Evolutionary conservation across 805 yeast genomes (phyloP).

Genomic region (Zygosaccharomyces bailii): DNA sequence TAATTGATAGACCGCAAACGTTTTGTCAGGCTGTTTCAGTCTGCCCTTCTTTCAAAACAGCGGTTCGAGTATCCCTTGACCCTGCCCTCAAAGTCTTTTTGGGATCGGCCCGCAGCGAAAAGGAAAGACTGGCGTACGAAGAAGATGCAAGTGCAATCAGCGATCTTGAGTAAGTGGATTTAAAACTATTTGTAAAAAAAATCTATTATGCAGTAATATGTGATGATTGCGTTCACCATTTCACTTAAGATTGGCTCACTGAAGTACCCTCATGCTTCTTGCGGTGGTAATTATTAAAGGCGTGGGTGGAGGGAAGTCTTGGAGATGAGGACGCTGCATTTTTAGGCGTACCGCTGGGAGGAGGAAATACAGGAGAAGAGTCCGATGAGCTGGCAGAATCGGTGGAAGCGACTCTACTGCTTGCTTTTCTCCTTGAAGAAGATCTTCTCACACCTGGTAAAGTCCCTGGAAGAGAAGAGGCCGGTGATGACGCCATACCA

Average conservation of each 20-base stretch:
- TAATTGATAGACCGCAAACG: not conserved
- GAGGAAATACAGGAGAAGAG: constrained; percentile 14
- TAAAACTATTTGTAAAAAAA: not conserved
- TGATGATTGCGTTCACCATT: not conserved
- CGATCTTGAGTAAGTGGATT: not conserved
- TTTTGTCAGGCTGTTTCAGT: not conserved
- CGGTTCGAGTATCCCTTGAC: not conserved
- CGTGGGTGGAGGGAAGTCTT: not conserved
- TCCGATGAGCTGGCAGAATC: constrained; percentile 12
- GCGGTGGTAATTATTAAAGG: not conserved
- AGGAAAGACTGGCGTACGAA: not conserved
- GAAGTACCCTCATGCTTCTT: not conserved
- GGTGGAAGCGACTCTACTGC: constrained; percentile 11
- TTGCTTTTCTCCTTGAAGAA: constrained; percentile 20
- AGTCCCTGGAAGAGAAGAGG: constrained; percentile 16
- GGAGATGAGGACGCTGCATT: constrained; percentile 8
- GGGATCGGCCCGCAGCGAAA: not conserved
- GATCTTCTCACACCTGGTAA: constrained; percentile 27
- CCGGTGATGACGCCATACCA: constrained; percentile 16
- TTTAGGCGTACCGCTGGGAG: constrained; percentile 8
- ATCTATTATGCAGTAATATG: not conserved
- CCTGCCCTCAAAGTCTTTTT: constrained; percentile 5
- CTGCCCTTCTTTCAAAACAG: not conserved
- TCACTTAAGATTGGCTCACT: not conserved
- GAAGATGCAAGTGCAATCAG: not conserved